Base-by-base conservation (phyloP, 169 alveolate genomes). In the Plasmodium relictum region DNA sequence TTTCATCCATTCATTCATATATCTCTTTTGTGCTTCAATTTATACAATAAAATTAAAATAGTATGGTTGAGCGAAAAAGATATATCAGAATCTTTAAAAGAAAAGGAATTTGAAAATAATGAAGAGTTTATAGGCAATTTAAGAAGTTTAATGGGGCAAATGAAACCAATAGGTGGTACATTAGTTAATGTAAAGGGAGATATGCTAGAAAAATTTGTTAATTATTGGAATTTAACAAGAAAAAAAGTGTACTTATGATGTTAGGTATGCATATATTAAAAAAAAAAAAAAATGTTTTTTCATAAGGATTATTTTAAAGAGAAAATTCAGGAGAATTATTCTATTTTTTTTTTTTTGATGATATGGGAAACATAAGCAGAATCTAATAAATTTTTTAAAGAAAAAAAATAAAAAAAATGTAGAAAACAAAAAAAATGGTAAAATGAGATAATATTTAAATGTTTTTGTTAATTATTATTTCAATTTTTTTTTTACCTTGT, bases 11-110 rank as follows among this genome's bases (percentile, higher is more conserved):
- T 78, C n/a, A 66, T 78, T n/a, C 89, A 78, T 45, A 78, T 78
- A 31, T 48, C 56, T n/a, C 58, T 63, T 78, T 59, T 78, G 37
- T 78, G 89, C 48, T 78, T 78, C 65, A 78, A 78, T 48, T 31
- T 78, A 22, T 78, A 78, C 50, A 78, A 78, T 42, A 78, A 78
- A 78, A 78, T 78, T 22, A 78, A 65, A 24, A 44, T 78, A 63
- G 76, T 78, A 39, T 78, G 89, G 89, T 18, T 78, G 54, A 78
- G 58, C 42, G 89, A 78, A 78, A 78, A 63, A 56, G 89, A 78
- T 44, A 78, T 78, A 48, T 50, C 78, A 3, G 56, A 50, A 26
- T 44, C 89, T 41, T 22, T 78, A 9, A 66, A 59, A 39, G 89
- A 63, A 37, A 18, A 58, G 8, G 48, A 52, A 3, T 78, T 78